Conservation (phyloP, 2,329 filamentous ascomycete genomes). For the Penicillium hordei region DNA sequence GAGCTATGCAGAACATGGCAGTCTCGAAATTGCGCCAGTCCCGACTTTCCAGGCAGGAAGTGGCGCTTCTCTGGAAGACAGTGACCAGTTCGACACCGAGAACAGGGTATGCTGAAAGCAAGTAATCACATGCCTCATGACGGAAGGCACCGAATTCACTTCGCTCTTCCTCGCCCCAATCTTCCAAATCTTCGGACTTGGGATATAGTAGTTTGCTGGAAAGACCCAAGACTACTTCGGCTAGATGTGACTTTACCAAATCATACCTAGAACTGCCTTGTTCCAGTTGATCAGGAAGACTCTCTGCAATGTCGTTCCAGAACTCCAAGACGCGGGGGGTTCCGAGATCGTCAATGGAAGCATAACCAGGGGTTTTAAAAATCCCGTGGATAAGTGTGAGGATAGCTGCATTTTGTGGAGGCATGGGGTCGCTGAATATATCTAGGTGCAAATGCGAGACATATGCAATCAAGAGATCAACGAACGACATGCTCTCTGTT, state of each 20-base stretch:
- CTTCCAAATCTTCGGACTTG: slow-evolving; percentile 30
- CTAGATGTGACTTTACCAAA: slow-evolving; percentile 40
- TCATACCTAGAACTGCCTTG: slow-evolving; percentile 28
- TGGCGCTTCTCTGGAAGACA: slow-evolving; percentile 42
- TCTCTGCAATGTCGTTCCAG: slow-evolving; percentile 45
- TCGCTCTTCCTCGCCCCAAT: slow-evolving; percentile 46
- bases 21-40: slow-evolving; percentile 48
- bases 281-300: slow-evolving; percentile 35
- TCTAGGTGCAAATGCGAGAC: slow-evolving; percentile 32
- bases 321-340: slow-evolving; percentile 42
- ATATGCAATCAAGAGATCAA: slow-evolving; percentile 43
- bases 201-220: slow-evolving; percentile 47
- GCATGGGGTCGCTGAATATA: slow-evolving; percentile 33
- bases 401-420: slow-evolving; percentile 35
- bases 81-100: slow-evolving; percentile 44
- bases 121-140: slow-evolving; percentile 47
- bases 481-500: slow-evolving; percentile 40
- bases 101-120: slow-evolving; percentile 45
- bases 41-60: slow-evolving; percentile 31
- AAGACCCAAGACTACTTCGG: slow-evolving; percentile 42
- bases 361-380: slow-evolving; percentile 43
- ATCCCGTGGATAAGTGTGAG: slow-evolving; percentile 40
- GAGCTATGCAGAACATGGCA: slow-evolving; percentile 45
- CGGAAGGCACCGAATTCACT: slow-evolving; percentile 46
- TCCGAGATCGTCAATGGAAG: slow-evolving; percentile 42